Evolutionary conservation across 1,284 basidiomycete species (phyloP).

Genomic region (Puccinia polysora): DNA sequence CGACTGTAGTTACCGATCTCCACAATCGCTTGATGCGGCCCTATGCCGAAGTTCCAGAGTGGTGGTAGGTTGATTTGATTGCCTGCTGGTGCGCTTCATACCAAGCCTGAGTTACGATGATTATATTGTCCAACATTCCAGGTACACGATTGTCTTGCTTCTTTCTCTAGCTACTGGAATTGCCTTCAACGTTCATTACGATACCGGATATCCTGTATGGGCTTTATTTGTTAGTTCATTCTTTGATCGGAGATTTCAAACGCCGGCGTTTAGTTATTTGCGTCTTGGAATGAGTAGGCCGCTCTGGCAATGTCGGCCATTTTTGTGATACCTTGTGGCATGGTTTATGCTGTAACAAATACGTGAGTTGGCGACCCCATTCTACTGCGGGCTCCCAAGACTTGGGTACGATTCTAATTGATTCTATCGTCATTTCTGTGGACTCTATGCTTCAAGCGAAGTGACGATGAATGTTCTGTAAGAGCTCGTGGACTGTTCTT

Average conservation of each 20-base stretch:
- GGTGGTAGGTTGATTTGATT: constrained; percentile 23
- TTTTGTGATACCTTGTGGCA: constrained; percentile 41
- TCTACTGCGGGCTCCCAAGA: background rate
- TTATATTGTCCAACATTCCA: background rate
- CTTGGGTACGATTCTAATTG: background rate
- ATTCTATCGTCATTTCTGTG: too few species aligned
- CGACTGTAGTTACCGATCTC: constrained; percentile 20
- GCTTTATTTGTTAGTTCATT: constrained; percentile 43
- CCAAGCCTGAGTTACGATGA: background rate
- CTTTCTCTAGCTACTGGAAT: constrained; percentile 30
- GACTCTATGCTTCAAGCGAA: too few species aligned
- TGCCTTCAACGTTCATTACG: constrained; percentile 29
- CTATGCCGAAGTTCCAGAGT: constrained; percentile 28
- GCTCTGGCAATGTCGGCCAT: constrained; percentile 29
- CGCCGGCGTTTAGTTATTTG: too few species aligned
- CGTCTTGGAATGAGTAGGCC: background rate
- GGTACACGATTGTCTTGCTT: constrained; percentile 24
- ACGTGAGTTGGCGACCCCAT: constrained; percentile 3
- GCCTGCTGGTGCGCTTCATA: background rate
- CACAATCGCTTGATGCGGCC: constrained; percentile 37
- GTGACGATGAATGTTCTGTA: constrained; percentile 38
- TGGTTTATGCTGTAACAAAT: constrained; percentile 40
- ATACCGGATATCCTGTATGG: constrained; percentile 39
- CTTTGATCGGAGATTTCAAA: background rate
- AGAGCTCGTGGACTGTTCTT: too few species aligned